Base-by-base conservation (phyloP, 1,284 basidiomycete species). In the Rhodotorula sp. region DNA sequence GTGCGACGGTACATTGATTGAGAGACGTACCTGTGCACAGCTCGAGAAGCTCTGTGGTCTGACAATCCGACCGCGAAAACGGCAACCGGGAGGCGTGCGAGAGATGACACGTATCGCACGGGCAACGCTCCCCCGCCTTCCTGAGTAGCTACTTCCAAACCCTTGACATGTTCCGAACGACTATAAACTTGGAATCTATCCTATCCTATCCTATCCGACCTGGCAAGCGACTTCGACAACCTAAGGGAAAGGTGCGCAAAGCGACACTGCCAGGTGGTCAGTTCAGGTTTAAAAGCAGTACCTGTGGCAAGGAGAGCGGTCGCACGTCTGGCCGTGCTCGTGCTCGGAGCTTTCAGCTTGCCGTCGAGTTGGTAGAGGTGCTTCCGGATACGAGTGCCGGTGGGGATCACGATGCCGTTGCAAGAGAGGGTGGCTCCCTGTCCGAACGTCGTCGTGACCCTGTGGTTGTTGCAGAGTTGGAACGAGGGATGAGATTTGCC, bases 1-100 rank as follows among this genome's bases (percentile, higher is more conserved):
- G 72, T 67, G 78, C 78, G 28, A 55, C 58, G 65, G 21, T 77
- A 73, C 18, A 81, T 34, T 34, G 34, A 34, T 34, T 7, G 34
- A 34, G 81, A 77, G 14, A 83, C 69, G 68, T 84, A 82, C 56
- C 79, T 73, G 73, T 82, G 82, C 31, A 83, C 75, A 16, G 65
- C 31, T 74, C 66, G 2, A 75, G 64, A 1, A 61, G 68, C 1
- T 5, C 5, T 10, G 45, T 38, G 0, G 64, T 60, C 18, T 56
- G 26, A 19, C 66, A 45, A 0, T 60, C 52, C 5, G n/a, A 54
- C 8, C 47, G 43, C 12, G 49, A 60, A 48, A 73, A 77, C 4
- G 70, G 66, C 6, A 69, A 54, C 19, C 26, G 48, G 8, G 43
- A 34, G 4, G 45, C 47, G 15, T 28, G 47, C 16, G 55, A 31